Percentiles rank a stretch among this genome's conserved stretches.
Conservation (phyloP, 176 grass and related monocot genomes). For the Phoenix dactylifera region DNA sequence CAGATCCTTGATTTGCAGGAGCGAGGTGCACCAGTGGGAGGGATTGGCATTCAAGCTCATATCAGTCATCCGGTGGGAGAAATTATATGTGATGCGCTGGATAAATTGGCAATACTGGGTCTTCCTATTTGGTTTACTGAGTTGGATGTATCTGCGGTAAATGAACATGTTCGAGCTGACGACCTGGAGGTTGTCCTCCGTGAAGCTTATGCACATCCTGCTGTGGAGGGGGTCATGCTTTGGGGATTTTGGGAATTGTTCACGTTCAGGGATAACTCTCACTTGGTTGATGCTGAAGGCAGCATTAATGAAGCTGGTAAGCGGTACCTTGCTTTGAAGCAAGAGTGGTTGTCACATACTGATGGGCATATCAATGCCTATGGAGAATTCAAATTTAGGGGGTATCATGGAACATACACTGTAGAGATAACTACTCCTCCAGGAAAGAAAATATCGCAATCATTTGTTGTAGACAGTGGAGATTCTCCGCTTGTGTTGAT, state of each 20-base stretch:
- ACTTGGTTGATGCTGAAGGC: constrained; percentile 70
- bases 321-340: constrained; percentile 76
- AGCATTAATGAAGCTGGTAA: constrained; percentile 74
- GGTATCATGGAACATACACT: constrained; percentile 64
- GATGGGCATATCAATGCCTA: constrained; percentile 28
- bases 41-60: constrained; percentile 89
- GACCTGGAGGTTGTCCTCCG: constrained; percentile 89
- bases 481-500: constrained; percentile 40
- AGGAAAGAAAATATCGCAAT: constrained; percentile 27
- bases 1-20: constrained; percentile 86
- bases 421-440: constrained; percentile 52
- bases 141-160: constrained; percentile 67
- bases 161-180: constrained; percentile 78
- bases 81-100: constrained; percentile 79
- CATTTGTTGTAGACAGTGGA: constrained; percentile 74
- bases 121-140: constrained; percentile 95
- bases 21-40: constrained; percentile 67
- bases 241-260: constrained; percentile 98
- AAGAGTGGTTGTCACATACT: constrained; percentile 66
- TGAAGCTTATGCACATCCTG: constrained; percentile 67
- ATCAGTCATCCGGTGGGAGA: constrained; percentile 85
- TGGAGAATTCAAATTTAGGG: constrained; percentile 74
- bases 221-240: constrained; percentile 64
- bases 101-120: constrained; percentile 71
- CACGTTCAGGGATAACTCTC: constrained; percentile 68